phyloP scores from a whole-genome alignment of 306 rosid genomes.

The Hylodesmum podocarpum region DNA sequence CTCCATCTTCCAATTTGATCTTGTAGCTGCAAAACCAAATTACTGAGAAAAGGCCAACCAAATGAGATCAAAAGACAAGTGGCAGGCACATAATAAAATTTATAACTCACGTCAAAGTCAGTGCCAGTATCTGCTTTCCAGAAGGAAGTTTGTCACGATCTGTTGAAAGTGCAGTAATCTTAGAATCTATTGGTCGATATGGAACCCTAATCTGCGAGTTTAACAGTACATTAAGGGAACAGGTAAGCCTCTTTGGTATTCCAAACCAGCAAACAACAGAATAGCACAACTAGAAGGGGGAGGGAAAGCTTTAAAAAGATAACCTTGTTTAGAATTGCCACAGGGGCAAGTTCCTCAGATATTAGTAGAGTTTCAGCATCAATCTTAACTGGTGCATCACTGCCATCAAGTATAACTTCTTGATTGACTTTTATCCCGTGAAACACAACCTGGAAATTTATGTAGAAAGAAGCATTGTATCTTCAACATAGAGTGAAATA shows the following conservation, averaged over 20 bases:
- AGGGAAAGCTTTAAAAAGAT: conserved; percentile 17
- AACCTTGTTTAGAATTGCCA: conserved; percentile 89
- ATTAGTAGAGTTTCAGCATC: conserved; percentile 78
- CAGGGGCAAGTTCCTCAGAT: conserved; percentile 84
- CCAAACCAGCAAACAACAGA: conserved; percentile 12
- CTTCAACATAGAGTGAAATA: conserved; percentile 23
- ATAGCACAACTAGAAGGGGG: conserved; percentile 6
- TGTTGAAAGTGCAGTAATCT: conserved; percentile 71
- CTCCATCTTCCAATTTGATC: conserved; percentile 89
- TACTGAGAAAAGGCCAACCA: conserved; percentile 15
- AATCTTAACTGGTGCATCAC: conserved; percentile 89
- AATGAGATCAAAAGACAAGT: conserved; percentile 24
- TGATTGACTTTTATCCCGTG: conserved; percentile 75
- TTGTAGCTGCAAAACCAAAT: conserved; percentile 70
- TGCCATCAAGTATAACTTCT: conserved; percentile 83
- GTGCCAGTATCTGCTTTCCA: conserved; percentile 83
- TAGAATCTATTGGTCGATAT: conserved; percentile 81
- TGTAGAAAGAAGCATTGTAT: conserved; percentile 25
- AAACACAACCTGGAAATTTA: conserved; percentile 62
- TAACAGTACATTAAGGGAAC: conserved; percentile 11
- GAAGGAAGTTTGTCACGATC: conserved; percentile 90
- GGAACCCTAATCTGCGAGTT: conserved; percentile 75
- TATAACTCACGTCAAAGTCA: conserved; percentile 76
- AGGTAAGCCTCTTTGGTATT: conserved; percentile 8
- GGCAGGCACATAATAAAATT: conserved; percentile 27